Evolutionary conservation across 2,329 filamentous ascomycete genomes (phyloP).

Genomic region (Didymella pinodella): DNA sequence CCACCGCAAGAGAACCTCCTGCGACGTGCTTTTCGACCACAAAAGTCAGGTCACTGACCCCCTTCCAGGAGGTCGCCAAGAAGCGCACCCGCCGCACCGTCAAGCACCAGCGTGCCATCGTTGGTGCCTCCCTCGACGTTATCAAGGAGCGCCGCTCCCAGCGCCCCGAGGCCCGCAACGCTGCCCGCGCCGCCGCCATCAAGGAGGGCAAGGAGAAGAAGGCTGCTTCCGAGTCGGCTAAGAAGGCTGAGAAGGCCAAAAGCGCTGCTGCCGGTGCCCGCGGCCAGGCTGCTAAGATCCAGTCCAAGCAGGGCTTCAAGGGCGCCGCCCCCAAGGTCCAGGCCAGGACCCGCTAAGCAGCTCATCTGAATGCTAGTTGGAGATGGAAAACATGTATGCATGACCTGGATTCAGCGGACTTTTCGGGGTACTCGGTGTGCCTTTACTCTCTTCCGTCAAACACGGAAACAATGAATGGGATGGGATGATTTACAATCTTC

Average conservation of each 20-base stretch:
- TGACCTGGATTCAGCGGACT: conserved; percentile 40
- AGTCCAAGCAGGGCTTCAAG: conserved; percentile 97
- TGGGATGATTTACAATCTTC: conserved; percentile 42
- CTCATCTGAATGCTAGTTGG: conserved; percentile 14
- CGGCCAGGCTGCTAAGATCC: conserved; percentile 80
- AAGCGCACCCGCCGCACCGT: conserved; percentile 98
- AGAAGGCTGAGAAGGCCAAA: conserved; percentile 99
- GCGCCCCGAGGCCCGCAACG: conserved; percentile 94
- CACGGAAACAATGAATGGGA: conserved; percentile 43
- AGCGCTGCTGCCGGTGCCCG: conserved; percentile 74
- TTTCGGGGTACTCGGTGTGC: conserved; percentile 43
- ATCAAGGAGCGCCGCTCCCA: conserved; percentile 98
- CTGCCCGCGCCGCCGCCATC: conserved; percentile 88
- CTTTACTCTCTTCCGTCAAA: conserved; percentile 38
- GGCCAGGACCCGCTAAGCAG: conserved; percentile 81
- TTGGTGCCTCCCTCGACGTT: conserved; percentile 98
- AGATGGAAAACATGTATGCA: conserved; percentile 30
- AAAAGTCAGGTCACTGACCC: conserved; percentile 21
- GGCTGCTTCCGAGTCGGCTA: conserved; percentile 81
- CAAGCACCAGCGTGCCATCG: conserved; percentile 98
- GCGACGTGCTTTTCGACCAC: conserved; percentile 20
- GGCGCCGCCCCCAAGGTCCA: conserved; percentile 85
- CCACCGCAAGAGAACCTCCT: conserved; percentile 19
- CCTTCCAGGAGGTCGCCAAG: conserved; percentile 93
- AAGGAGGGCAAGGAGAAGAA: conserved; percentile 99